Evolutionary conservation across 164 flowering plant species (phyloP), one percentile per base, ranked within the genome.

Genomic region (Macadamia integrifolia): DNA sequence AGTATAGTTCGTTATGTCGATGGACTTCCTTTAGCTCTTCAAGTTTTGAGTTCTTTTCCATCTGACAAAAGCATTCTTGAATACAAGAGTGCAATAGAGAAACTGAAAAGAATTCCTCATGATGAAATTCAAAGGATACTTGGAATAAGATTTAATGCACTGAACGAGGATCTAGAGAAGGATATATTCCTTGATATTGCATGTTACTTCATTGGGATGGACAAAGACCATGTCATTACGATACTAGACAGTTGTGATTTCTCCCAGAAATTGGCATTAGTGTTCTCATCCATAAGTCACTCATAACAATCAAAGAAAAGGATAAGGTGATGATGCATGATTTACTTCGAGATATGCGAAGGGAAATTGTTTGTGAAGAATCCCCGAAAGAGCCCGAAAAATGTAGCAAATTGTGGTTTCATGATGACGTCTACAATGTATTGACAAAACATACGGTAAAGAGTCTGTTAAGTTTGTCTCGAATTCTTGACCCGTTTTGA

Each of bases 381-480:
- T 5, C n/a, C 29, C 49, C 28, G 7, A 14, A 62, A 48, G 64
- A 67, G 18, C 70, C 57, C 28, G 55, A 42, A 15, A 58, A 14
- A 49, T 64, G 61, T 14, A 67, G 64, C n/a, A 59, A 9, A 44
- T 59, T 67, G 52, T 67, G 70, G 70, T n/a, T n/a, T 59, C n/a
- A 42, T 18, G 70, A 43, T 1, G 70, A 67, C 9, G 64, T 59
- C 14, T 12, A 4, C 23, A 31, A 67, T 28, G 42, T 67, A 46
- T 28, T 67, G 63, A 44, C 30, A 28, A 43, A 67, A 6, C 7
- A 67, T 0, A 58, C 29, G 49, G 70, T 67, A 60, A 56, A 44
- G 50, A 46, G 50, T 11, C 1, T n/a, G n/a, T n/a, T n/a, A n/a
- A n/a, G n/a, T n/a, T n/a, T n/a, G n/a, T n/a, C n/a, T n/a, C n/a